These are phyloP conservation scores for Moesziomyces globuligerus DNA, from an alignment of 1,284 basidiomycete genomes.

Conservation along the genomic window DNA sequence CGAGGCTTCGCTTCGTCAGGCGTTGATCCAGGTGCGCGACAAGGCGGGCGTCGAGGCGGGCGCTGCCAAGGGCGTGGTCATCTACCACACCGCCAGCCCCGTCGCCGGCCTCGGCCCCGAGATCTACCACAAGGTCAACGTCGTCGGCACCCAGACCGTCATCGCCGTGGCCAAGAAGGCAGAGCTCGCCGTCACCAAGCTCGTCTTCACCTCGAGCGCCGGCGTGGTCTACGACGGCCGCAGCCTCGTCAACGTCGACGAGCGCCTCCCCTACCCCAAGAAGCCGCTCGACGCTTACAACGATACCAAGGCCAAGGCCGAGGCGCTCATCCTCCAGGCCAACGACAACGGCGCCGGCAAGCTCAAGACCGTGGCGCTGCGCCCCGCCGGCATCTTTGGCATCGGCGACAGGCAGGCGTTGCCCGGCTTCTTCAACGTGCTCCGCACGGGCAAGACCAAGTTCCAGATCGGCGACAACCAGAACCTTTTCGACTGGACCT, in stretches of 20 bases:
- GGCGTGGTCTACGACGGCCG: slow-evolving; percentile 89
- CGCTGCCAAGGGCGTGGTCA: slow-evolving; percentile 41
- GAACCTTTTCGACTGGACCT: slow-evolving; percentile 97
- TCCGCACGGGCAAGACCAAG: slow-evolving; percentile 81
- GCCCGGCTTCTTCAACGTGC: slow-evolving; percentile 81
- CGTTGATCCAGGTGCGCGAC: slow-evolving; percentile 44
- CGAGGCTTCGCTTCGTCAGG: slow-evolving; percentile 33
- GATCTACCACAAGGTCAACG: slow-evolving; percentile 92
- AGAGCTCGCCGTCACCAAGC: slow-evolving; percentile 76
- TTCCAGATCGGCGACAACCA: slow-evolving; percentile 94
- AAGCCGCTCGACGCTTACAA: slow-evolving; percentile 90
- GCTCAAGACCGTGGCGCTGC: slow-evolving; percentile 85
- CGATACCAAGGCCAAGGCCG: slow-evolving; percentile 93
- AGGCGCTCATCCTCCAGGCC: slow-evolving; percentile 82
- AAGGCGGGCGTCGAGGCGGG: slow-evolving; percentile 42
- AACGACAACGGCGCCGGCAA: slow-evolving; percentile 78
- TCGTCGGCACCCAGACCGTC: slow-evolving; percentile 86
- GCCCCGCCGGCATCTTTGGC: slow-evolving; percentile 97
- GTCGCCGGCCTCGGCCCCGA: slow-evolving; percentile 74
- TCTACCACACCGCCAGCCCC: slow-evolving; percentile 96
- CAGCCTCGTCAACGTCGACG: slow-evolving; percentile 87
- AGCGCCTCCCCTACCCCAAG: slow-evolving; percentile 81
- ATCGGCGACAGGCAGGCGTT: slow-evolving; percentile 92
- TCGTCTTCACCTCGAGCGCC: slow-evolving; percentile 95
- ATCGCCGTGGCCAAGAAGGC: slow-evolving; percentile 77